Evolutionary conservation across 2,329 filamentous ascomycete genomes (phyloP).

Genomic region (Colletotrichum sp.): DNA sequence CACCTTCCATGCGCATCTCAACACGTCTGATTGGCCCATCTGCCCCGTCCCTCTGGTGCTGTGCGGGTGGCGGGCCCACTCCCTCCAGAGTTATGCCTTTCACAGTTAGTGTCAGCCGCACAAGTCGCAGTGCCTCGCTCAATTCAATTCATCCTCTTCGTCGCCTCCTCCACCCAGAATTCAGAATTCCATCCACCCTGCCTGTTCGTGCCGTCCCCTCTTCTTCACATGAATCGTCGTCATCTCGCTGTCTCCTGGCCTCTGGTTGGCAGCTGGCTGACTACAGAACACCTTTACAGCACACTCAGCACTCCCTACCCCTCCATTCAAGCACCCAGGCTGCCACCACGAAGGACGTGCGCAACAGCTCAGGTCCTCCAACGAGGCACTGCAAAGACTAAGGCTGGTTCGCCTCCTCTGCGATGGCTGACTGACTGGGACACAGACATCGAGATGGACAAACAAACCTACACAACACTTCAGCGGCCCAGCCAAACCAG

Average conservation of each 20-base stretch:
- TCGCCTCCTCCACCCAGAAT: background rate
- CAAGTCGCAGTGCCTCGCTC: background rate
- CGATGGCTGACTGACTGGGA: background rate
- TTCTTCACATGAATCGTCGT: constrained; percentile 10
- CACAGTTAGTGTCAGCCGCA: background rate
- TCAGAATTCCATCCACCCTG: background rate
- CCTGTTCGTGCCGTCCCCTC: background rate
- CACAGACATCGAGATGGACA: background rate
- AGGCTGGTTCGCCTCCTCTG: background rate
- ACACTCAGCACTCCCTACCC: background rate
- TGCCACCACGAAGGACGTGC: background rate
- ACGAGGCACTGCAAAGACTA: background rate
- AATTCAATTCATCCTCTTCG: background rate
- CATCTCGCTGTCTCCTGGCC: background rate
- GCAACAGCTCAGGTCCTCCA: background rate
- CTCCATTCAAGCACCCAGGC: background rate
- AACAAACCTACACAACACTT: background rate
- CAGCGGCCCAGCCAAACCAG: background rate
- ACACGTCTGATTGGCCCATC: background rate
- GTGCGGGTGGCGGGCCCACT: background rate
- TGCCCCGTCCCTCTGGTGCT: background rate
- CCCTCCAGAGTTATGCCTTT: background rate
- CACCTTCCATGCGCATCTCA: background rate
- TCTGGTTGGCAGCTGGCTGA: background rate
- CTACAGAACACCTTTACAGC: background rate